Evolutionary conservation across 495 filamentous ascomycete genomes (phyloP).

Genomic region (Hypoxylon fragiforme): DNA sequence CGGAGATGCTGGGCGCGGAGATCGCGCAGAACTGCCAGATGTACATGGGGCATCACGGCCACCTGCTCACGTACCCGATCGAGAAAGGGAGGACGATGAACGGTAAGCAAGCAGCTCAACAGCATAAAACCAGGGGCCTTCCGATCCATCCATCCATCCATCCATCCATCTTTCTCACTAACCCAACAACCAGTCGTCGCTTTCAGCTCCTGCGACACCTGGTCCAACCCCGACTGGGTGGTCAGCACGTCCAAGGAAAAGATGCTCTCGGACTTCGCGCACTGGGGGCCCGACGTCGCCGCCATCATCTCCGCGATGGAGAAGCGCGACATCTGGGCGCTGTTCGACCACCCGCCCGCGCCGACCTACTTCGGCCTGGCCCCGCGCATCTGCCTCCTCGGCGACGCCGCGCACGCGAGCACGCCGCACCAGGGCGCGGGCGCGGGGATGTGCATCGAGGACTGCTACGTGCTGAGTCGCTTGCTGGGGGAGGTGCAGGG

Average conservation of each 20-base stretch:
- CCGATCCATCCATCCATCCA: too few species aligned
- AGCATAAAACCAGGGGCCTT: too few species aligned
- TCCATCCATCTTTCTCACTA: neutral
- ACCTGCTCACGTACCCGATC: slow-evolving; percentile 68
- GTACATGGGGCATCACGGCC: slow-evolving; percentile 61
- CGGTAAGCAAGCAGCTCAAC: too few species aligned
- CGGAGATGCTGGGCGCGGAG: slow-evolving; percentile 59
- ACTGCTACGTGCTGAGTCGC: slow-evolving; percentile 62
- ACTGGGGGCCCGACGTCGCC: slow-evolving; percentile 55
- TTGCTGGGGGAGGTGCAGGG: slow-evolving; percentile 54
- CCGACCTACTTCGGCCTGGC: slow-evolving; percentile 54
- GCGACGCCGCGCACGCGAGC: slow-evolving; percentile 71
- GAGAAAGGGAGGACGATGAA: slow-evolving; percentile 66
- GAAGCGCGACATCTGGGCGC: slow-evolving; percentile 56
- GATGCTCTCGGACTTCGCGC: slow-evolving; percentile 56
- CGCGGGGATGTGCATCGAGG: slow-evolving; percentile 70
- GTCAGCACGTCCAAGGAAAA: slow-evolving; percentile 57
- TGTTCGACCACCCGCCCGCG: slow-evolving; percentile 63
- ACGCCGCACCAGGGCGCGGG: slow-evolving; percentile 73
- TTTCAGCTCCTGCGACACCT: slow-evolving; percentile 41
- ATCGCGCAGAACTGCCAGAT: slow-evolving; percentile 55
- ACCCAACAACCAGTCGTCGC: slow-evolving; percentile 30
- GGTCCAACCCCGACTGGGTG: slow-evolving; percentile 59
- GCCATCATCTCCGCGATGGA: slow-evolving; percentile 34
- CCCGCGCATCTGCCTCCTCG: slow-evolving; percentile 58